phyloP scores from a whole-genome alignment of 306 rosid genomes.

The Alnus rubra region DNA sequence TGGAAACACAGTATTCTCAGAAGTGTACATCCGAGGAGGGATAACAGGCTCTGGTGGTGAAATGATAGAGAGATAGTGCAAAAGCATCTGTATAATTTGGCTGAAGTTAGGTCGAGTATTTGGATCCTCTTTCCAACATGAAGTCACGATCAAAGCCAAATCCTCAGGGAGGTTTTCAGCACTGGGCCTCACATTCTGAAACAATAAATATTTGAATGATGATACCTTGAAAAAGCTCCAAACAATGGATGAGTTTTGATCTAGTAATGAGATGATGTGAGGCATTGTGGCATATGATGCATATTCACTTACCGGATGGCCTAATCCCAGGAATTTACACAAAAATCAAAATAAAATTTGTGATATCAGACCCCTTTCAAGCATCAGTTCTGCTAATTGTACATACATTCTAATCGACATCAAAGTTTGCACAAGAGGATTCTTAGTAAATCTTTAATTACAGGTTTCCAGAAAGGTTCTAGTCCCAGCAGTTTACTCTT shows the following conservation, averaged over 20 bases:
- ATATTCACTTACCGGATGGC: not conserved
- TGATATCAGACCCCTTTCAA: not conserved
- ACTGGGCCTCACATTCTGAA: conserved; percentile 84
- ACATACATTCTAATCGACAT: not conserved
- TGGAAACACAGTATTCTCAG: conserved; percentile 74
- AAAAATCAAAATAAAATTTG: not conserved
- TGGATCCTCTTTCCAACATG: conserved; percentile 95
- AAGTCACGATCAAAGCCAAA: conserved; percentile 68
- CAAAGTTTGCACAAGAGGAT: not conserved
- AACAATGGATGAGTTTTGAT: not conserved
- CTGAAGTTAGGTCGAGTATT: conserved; percentile 68
- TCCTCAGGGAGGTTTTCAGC: conserved; percentile 82
- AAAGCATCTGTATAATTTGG: conserved; percentile 83
- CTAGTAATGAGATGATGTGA: not conserved
- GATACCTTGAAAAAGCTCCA: conserved; percentile 6
- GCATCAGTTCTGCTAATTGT: not conserved
- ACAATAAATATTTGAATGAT: conserved; percentile 13
- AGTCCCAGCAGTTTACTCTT: not conserved
- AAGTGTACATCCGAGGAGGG: conserved; percentile 47
- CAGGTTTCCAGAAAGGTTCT: not conserved
- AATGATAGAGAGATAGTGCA: conserved; percentile 63
- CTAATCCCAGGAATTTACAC: not conserved
- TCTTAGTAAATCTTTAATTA: not conserved
- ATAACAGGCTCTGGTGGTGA: conserved; percentile 47
- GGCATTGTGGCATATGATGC: not conserved